Base-by-base conservation (phyloP, 2,329 filamentous ascomycete genomes). In the Knufia fluminis region DNA sequence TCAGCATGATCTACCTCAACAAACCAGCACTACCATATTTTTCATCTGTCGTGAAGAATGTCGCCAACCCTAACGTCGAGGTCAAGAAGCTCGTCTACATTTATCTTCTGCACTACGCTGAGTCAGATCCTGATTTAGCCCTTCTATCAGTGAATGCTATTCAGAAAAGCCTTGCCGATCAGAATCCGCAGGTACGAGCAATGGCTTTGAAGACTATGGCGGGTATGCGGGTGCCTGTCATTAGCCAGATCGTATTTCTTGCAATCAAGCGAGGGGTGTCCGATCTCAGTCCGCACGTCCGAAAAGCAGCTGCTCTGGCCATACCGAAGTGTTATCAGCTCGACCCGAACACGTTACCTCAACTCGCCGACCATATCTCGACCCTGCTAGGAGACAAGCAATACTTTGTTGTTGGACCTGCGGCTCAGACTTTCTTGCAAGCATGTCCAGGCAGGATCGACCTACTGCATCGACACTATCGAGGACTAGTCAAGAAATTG, bases 41-140 rank as follows among this genome's bases (percentile, higher is more conserved):
- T 74, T 94, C 91, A n/a, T 86, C 89, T 20, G 86, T 98, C 49
- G 88, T 98, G 66, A 98, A 98, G 72, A 98, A 97, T 60, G 88
- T 96, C 52, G 91, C 91, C 23, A 95, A 87, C 32, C 85, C 90
- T 12, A 95, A 89, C 61, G 77, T 96, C 60, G 89, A 94, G 62
- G 90, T 97, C 68, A 94, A 96, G 71, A 97, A 97, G 68, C 81
- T 98, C 49, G 92, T 98, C 54, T 98, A 98, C 73, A 94, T 96
- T 65, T 98, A 96, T 69, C 82, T 98, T 54, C 84, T 97, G 53
- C 87, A 94, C 65, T 90, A 98, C 76, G 92, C 92, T 65, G 92
- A 97, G 66, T 82, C 89, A 56, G 92, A 97, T 63, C 92, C 91
- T 51, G 92, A 98, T 68, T 85, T 96, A 40, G 90, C 92, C 17